Conservation (phyloP, 2,329 filamentous ascomycete species). For the Calonectria crousiana region DNA sequence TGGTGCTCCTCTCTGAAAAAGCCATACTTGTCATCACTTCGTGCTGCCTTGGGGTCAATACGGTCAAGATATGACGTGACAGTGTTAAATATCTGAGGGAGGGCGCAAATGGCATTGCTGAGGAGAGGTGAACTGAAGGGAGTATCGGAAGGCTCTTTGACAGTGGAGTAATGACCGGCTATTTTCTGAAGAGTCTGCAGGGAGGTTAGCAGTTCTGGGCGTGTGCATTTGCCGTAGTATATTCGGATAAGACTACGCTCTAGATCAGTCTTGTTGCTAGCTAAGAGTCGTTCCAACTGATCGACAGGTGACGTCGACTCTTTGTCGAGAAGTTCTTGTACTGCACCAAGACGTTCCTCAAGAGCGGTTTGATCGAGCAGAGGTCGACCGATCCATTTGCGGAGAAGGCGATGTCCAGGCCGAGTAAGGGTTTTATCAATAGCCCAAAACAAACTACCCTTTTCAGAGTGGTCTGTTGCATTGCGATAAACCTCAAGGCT, state of each 20-base stretch:
- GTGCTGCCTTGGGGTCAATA: slow-evolving; percentile 87
- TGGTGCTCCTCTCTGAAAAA: slow-evolving; percentile 93
- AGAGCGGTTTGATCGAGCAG: slow-evolving; percentile 81
- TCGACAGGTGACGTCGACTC: slow-evolving; percentile 77
- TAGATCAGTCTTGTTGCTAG: slow-evolving; percentile 81
- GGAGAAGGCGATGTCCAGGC: slow-evolving; percentile 87
- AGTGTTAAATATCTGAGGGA: slow-evolving; percentile 81
- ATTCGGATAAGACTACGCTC: slow-evolving; percentile 95
- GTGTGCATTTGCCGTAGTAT: slow-evolving; percentile 95
- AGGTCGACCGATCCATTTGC: slow-evolving; percentile 95
- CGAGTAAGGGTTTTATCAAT: slow-evolving; percentile 92
- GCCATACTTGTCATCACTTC: slow-evolving; percentile 89
- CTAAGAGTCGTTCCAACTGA: slow-evolving; percentile 78
- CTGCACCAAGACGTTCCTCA: slow-evolving; percentile 83
- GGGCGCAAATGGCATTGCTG: slow-evolving; percentile 76
- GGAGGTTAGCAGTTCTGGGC: slow-evolving; percentile 86
- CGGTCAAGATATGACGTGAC: slow-evolving; percentile 83
- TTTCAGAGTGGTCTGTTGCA: slow-evolving; percentile 85
- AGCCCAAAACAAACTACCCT: slow-evolving; percentile 95
- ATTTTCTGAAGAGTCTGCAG: slow-evolving; percentile 89
- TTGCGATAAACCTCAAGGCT: slow-evolving; percentile 97
- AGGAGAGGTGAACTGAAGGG: slow-evolving; percentile 81
- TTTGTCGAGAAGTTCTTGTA: slow-evolving; percentile 84
- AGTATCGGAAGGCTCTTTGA: slow-evolving; percentile 73
- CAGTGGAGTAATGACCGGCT: slow-evolving; percentile 78